Percentiles rank a stretch among this genome's conserved stretches.
These are phyloP conservation scores for Saccharomycopsis vini DNA, from an alignment of 805 yeast species.

Conservation along the genomic window DNA sequence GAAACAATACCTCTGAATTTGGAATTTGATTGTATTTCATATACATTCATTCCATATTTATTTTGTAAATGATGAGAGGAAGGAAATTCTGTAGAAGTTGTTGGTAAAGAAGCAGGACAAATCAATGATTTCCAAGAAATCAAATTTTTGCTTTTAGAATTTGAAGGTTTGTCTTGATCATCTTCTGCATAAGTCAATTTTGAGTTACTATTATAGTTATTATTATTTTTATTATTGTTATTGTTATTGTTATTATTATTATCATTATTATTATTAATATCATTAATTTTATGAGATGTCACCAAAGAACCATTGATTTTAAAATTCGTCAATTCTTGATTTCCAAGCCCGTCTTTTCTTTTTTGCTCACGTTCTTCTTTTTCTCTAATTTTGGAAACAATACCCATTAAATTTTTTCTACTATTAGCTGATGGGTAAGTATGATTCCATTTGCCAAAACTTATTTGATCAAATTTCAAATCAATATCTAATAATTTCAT, in stretches of 20 bases:
- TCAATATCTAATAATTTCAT: conserved; percentile 42
- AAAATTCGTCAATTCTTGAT: background rate
- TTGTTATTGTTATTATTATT: no score
- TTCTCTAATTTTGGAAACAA: background rate
- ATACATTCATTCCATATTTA: conserved; percentile 5
- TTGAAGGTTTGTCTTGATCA: background rate
- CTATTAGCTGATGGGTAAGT: conserved; percentile 50
- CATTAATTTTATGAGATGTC: background rate
- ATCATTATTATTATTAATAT: background rate
- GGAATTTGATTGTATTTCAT: conserved; percentile 16
- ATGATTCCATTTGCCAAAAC: conserved; percentile 85
- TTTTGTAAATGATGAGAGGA: conserved; percentile 44
- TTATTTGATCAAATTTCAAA: conserved; percentile 38
- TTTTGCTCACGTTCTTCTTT: no score
- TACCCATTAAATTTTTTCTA: no score
- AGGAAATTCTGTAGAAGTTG: conserved; percentile 74
- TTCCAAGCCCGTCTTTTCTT: background rate
- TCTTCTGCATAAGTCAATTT: background rate
- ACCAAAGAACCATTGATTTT: background rate
- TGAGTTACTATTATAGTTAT: no score
- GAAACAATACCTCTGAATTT: conserved; percentile 34
- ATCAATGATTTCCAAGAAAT: conserved; percentile 91
- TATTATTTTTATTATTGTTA: no score
- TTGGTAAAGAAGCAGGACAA: conserved; percentile 88
- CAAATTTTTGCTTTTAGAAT: conserved; percentile 25